These are phyloP conservation scores for Picea glauca DNA, from an alignment of 75 land plant genomes.

Conservation along the genomic window DNA sequence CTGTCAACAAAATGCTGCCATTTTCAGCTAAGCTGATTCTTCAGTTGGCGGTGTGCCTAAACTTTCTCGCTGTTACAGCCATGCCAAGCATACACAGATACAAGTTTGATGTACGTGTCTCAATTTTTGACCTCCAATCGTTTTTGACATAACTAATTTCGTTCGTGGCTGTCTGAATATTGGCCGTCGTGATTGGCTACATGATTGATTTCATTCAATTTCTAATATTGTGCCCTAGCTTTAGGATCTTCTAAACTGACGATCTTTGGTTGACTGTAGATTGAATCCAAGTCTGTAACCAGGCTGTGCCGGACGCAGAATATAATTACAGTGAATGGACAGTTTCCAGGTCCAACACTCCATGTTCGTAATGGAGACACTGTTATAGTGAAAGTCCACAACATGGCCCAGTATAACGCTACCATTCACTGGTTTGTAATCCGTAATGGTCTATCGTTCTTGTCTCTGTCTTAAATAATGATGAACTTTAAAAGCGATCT, in stretches of 20 bases:
- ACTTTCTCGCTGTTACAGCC: neutral
- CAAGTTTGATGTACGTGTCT: neutral
- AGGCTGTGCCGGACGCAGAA: neutral
- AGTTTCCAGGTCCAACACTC: constrained; percentile 15
- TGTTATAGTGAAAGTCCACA: constrained; percentile 13
- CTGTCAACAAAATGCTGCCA: too few relatives aligned
- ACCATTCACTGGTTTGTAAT: constrained; percentile 19
- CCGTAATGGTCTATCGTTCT: too few relatives aligned
- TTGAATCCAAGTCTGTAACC: neutral
- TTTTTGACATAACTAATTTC: neutral
- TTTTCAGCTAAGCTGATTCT: neutral
- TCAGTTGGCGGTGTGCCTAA: neutral
- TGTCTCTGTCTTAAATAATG: too few relatives aligned
- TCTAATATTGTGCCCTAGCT: too few relatives aligned
- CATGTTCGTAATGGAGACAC: constrained; percentile 13
- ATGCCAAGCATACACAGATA: neutral
- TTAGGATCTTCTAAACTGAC: too few relatives aligned
- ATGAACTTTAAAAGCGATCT: too few relatives aligned
- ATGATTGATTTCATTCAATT: neutral
- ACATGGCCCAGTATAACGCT: constrained; percentile 16
- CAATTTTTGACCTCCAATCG: neutral
- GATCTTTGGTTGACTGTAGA: neutral
- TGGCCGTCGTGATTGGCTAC: neutral
- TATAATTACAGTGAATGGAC: constrained; percentile 16
- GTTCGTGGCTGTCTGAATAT: neutral